Percentiles rank a stretch among this genome's conserved stretches.
These are phyloP conservation scores for Protea cynaroides DNA, from an alignment of 164 flowering plant species.

Conservation along the genomic window DNA sequence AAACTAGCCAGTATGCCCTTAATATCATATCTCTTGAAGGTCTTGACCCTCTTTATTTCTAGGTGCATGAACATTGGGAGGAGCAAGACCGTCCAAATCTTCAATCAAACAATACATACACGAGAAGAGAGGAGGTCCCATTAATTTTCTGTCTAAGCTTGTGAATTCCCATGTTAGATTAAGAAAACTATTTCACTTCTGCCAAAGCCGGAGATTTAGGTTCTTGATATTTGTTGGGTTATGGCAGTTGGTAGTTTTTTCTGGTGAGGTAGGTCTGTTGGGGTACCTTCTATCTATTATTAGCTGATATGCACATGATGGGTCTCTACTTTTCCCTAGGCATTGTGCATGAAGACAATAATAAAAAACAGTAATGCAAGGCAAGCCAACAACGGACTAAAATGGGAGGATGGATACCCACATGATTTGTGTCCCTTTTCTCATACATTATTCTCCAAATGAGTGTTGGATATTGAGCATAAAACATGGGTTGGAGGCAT, in stretches of 20 bases:
- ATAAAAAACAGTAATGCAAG: not conserved
- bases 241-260: constrained; percentile 37
- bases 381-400: too few species aligned
- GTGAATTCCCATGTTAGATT: not conserved
- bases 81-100: not conserved
- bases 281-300: constrained; percentile 5
- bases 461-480: not conserved
- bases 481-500: not conserved
- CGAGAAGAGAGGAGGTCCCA: not conserved
- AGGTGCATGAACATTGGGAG: not conserved
- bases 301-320: constrained; percentile 6
- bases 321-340: not conserved
- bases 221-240: not conserved
- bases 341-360: not conserved
- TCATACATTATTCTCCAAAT: constrained; percentile 2
- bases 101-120: too few species aligned
- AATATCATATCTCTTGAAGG: constrained; percentile 5
- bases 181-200: not conserved
- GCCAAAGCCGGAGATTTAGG: not conserved
- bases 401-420: constrained; percentile 16
- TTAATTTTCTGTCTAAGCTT: not conserved
- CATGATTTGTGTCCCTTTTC: constrained; percentile 28
- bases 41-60: not conserved
- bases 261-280: constrained; percentile 23
- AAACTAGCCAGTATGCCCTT: not conserved